phyloP scores from a whole-genome alignment of 257 asterid genomes.

The Misopates orontium region DNA sequence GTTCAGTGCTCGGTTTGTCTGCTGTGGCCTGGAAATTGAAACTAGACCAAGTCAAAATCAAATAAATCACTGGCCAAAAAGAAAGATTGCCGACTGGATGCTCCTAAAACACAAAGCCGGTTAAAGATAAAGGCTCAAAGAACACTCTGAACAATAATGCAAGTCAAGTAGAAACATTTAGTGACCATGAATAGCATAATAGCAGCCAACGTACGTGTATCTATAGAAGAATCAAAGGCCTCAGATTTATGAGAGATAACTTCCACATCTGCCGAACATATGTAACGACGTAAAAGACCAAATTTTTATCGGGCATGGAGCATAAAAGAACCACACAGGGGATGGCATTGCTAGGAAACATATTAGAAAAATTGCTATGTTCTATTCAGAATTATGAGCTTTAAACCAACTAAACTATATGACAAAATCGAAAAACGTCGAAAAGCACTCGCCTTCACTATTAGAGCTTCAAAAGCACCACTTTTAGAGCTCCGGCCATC shows the following conservation, averaged over 20 bases:
- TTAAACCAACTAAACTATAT: too few relatives aligned
- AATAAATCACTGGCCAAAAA: not conserved
- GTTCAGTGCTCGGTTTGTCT: conserved; percentile 4
- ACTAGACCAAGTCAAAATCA: not conserved
- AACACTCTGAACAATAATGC: not conserved
- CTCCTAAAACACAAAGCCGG: not conserved
- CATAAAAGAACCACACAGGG: not conserved
- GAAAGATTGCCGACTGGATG: too few relatives aligned
- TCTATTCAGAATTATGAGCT: too few relatives aligned
- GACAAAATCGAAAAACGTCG: too few relatives aligned
- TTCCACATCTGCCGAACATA: too few relatives aligned
- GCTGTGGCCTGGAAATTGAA: conserved; percentile 14
- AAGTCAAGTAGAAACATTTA: not conserved
- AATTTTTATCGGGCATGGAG: not conserved
- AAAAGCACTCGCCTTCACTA: conserved; percentile 2
- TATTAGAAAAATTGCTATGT: too few relatives aligned
- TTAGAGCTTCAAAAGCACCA: conserved; percentile 23
- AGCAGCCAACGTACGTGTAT: not conserved
- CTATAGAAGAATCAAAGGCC: not conserved
- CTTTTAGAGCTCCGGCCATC: conserved; percentile 1
- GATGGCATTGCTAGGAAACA: too few relatives aligned
- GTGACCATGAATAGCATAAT: not conserved
- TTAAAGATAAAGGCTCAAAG: not conserved
- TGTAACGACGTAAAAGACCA: not conserved
- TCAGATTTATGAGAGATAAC: not conserved